Evolutionary conservation across 2,329 filamentous ascomycete genomes (phyloP).

Genomic region (Fusarium ramigenum): DNA sequence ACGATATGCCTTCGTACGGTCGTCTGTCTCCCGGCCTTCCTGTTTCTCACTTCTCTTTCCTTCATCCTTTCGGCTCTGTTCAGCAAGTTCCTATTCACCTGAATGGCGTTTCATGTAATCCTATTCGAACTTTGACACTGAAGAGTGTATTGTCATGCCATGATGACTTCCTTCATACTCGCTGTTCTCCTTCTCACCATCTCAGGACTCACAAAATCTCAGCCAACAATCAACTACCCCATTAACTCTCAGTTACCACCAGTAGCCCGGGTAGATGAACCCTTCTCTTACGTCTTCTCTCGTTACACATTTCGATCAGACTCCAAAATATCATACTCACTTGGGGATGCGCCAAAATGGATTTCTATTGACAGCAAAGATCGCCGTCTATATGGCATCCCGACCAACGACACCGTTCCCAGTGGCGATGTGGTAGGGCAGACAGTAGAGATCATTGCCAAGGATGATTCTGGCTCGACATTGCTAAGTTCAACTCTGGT

Average conservation of each 20-base stretch:
- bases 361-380: slow-evolving; percentile 73
- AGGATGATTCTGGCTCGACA: slow-evolving; percentile 70
- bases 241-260: slow-evolving; percentile 87
- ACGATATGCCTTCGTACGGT: slow-evolving; percentile 35
- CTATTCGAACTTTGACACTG: slow-evolving; percentile 34
- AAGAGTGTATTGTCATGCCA: slow-evolving; percentile 34
- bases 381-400: slow-evolving; percentile 76
- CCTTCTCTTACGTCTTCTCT: slow-evolving; percentile 78
- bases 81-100: slow-evolving; percentile 10
- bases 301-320: slow-evolving; percentile 76
- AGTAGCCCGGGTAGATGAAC: slow-evolving; percentile 73
- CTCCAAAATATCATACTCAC: slow-evolving; percentile 72
- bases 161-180: slow-evolving; percentile 45
- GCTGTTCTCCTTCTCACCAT: slow-evolving; percentile 43
- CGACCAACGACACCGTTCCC: slow-evolving; percentile 60
- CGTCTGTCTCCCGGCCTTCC: slow-evolving; percentile 22
- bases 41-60: slow-evolving; percentile 16
- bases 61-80: slow-evolving; percentile 22
- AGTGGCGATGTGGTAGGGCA: slow-evolving; percentile 65
- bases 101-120: slow-evolving; percentile 33
- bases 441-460: slow-evolving; percentile 74
- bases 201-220: slow-evolving; percentile 45
- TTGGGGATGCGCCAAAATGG: slow-evolving; percentile 76
- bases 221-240: slow-evolving; percentile 69
- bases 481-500: slow-evolving; percentile 76